A percentile compares a stretch with the other conserved stretches of the same genome.
phyloP scores from a whole-genome alignment of 2,329 filamentous ascomycete genomes.

The Fusarium sp. region DNA sequence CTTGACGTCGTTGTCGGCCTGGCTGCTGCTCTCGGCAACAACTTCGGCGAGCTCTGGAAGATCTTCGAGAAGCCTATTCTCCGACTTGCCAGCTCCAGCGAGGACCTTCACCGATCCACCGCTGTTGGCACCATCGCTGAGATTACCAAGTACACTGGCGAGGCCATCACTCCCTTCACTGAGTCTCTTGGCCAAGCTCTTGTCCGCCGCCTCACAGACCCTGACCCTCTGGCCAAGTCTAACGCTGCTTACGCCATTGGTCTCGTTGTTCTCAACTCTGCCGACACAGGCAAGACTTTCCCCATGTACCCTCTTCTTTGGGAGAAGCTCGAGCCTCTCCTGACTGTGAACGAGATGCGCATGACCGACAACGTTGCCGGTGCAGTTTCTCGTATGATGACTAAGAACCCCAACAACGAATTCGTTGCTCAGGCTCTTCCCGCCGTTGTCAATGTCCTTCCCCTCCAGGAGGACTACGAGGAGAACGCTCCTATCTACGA shows the following conservation, averaged over 20 bases:
- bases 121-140: slow-evolving; percentile 93
- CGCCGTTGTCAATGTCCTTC: slow-evolving; percentile 79
- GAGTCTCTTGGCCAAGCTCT: slow-evolving; percentile 79
- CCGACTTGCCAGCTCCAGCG: slow-evolving; percentile 86
- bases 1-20: slow-evolving; percentile 90
- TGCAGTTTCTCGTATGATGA: slow-evolving; percentile 91
- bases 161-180: slow-evolving; percentile 84
- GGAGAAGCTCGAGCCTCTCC: slow-evolving; percentile 84
- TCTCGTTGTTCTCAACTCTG: slow-evolving; percentile 83
- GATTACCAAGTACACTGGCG: slow-evolving; percentile 85
- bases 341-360: slow-evolving; percentile 80
- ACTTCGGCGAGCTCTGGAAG: slow-evolving; percentile 92
- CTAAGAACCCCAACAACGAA: slow-evolving; percentile 83
- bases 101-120: slow-evolving; percentile 87
- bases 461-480: slow-evolving; percentile 92
- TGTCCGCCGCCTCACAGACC: slow-evolving; percentile 86
- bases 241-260: slow-evolving; percentile 94
- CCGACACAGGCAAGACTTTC: slow-evolving; percentile 74
- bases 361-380: slow-evolving; percentile 94
- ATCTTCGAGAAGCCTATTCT: slow-evolving; percentile 92
- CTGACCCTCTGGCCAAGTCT: slow-evolving; percentile 91
- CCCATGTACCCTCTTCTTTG: slow-evolving; percentile 83
- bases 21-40: slow-evolving; percentile 80
- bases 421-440: slow-evolving; percentile 86
- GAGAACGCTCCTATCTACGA: slow-evolving; percentile 95